Evolutionary conservation across 2,329 filamentous ascomycete species (phyloP), one percentile per base, ranked within the genome.

Genomic region (Cytospora piceae): DNA sequence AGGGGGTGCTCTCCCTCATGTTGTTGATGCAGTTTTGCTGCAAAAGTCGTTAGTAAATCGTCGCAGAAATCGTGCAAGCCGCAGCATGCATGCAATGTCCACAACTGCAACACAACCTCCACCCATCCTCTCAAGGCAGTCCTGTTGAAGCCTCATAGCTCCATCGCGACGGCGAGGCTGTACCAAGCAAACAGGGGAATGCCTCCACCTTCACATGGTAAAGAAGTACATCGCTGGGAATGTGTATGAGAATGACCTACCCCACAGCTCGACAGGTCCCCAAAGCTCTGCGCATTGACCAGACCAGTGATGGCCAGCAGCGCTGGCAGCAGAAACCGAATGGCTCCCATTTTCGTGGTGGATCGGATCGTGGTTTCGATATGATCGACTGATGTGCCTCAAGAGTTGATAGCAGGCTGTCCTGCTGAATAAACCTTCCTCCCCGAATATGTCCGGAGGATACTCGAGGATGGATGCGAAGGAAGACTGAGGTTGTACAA

Each of bases 271-370:
- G 67, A 56, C 14, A 68, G 60, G 27, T 66, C 67, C 15, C 59
- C 58, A 24, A 68, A 66, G 61, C 27, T n/a, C 64, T 68, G 64
- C 32, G 67, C 64, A 51, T 53, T 63, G 57, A 42, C 64, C 56
- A 68, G 8, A 8, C 64, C 57, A 42, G 22, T 53, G 29, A 67
- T 46, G 22, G 52, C 66, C 63, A 68, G 56, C 51, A 66, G 27
- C 6, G 46, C 63, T 52, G 66, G 66, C 56, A 61, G 27, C 15
- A 68, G 37, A 32, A 29, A 66, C 57, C 59, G 58, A 37, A 51
- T 39, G 39, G 61, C 46, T 29, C 61, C 51, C 66, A 68, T 68
- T 39, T 61, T 63, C 24, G 42, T 42, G 15, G 55, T 51, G 24
- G 52, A 17, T 51, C 37, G 51, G 53, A 51, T 17, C 39, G 27